These are phyloP conservation scores for Podaxis carcinomalis DNA, from an alignment of 768 basidiomycete genomes.

Conservation along the genomic window DNA sequence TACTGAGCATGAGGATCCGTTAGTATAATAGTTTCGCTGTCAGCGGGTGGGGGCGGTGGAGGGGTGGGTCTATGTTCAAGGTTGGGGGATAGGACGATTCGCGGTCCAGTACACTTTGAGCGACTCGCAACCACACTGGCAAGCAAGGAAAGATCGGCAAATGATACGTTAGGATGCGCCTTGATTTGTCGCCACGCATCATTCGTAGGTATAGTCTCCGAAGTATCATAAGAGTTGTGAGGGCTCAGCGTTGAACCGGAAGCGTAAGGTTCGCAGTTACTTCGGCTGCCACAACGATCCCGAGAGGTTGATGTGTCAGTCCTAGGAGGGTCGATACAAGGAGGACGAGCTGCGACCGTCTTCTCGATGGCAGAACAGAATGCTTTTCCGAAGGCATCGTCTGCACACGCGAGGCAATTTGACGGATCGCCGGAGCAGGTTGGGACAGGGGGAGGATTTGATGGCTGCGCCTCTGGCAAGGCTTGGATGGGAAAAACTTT, in stretches of 20 bases:
- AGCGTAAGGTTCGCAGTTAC: slow-evolving; percentile 22
- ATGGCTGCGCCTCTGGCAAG: slow-evolving; percentile 16
- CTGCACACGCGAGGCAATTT: slow-evolving; percentile 82
- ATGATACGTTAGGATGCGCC: slow-evolving; percentile 83
- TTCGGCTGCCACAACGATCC: slow-evolving; percentile 20
- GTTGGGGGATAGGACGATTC: slow-evolving; percentile 48
- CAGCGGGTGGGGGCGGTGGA: slow-evolving; percentile 16
- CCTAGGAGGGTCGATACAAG: slow-evolving; percentile 56
- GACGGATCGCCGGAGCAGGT: slow-evolving; percentile 83
- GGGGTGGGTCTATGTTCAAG: slow-evolving; percentile 16
- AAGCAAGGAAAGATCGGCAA: slow-evolving; percentile 77
- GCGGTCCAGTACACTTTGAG: slow-evolving; percentile 72
- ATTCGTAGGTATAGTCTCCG: slow-evolving; percentile 70
- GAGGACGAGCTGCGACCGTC: slow-evolving; percentile 45
- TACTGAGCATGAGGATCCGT: slow-evolving; percentile 54
- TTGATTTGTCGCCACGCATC: slow-evolving; percentile 84
- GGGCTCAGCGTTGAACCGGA: slow-evolving; percentile 17
- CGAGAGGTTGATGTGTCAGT: slow-evolving; percentile 13
- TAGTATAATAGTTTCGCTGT: slow-evolving; percentile 33
- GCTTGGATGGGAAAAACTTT: slow-evolving; percentile 53
- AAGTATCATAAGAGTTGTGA: slow-evolving; percentile 14
- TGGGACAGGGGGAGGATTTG: slow-evolving; percentile 18
- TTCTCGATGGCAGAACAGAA: slow-evolving; percentile 77
- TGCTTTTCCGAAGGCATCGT: slow-evolving; percentile 83
- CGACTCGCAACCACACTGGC: slow-evolving; percentile 87